Base-by-base conservation (phyloP, 345 rosid genomes). In the Pistacia integerrima region DNA sequence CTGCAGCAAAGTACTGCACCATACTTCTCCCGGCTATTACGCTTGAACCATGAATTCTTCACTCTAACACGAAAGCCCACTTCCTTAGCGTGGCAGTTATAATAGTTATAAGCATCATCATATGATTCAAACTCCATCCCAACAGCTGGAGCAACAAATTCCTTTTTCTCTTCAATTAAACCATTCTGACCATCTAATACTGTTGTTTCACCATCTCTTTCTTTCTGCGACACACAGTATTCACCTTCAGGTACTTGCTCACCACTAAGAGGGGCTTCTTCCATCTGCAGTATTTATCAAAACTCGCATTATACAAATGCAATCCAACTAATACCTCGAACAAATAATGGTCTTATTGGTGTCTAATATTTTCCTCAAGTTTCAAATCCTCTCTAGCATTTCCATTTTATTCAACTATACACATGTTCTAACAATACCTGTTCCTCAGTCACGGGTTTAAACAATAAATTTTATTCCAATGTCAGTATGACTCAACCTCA, bases 111-210 rank as follows among this genome's bases (percentile, higher is more conserved):
- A 12, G 91, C 93, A 82, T 90, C 97, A 60, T 92, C 93, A 51
- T 90, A 90, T 0, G 95, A 82, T 69, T 92, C 94, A 67, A 92
- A 90, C 84, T 92, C 97, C 95, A 90, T 87, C n/a, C 95, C 93
- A 16, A 90, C 85, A 4, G 91, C 89, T 1, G 97, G 97, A 5
- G 92, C 83, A 60, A 87, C 90, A 58, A 89, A 90, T 67, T 89
- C 88, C 65, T 87, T 90, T 72, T 84, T 82, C n/a, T 78, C 90
- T 49, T 66, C 80, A 30, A 66, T 72, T 59, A 70, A 64, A 38
- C 81, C 82, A 25, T 59, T 77, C 67, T 73, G 82, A 77, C 77
- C 82, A 74, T 87, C 86, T 52, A 76, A 74, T 28, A 75, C 83
- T 55, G 64, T 66, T 13, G 52, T 48, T 49, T 54, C 76, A 55